Percentiles rank a stretch among this genome's conserved stretches.
These are phyloP conservation scores for Lathyrus aphaca DNA, from an alignment of 306 rosid species.

Conservation along the genomic window DNA sequence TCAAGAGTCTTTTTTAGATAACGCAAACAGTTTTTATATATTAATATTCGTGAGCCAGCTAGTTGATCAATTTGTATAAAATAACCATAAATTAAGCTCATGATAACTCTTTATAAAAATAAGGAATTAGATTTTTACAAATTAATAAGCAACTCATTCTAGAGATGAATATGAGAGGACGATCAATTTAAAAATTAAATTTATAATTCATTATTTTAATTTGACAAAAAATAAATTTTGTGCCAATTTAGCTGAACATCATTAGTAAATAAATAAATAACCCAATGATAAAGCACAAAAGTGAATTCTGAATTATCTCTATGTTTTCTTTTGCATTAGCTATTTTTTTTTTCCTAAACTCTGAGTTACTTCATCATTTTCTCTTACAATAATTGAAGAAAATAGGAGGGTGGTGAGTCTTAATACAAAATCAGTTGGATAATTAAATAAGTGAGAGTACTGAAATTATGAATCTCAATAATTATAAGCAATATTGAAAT, in stretches of 20 bases:
- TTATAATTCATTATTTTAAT: neutral
- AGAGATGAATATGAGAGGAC: neutral
- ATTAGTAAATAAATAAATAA: too few species aligned
- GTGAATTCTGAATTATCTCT: neutral
- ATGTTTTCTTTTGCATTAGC: neutral
- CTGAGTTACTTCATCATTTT: neutral
- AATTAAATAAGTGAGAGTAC: neutral
- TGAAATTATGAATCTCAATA: neutral
- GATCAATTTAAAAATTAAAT: conserved; percentile 1
- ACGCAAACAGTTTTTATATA: neutral
- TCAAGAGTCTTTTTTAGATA: neutral
- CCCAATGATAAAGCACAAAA: too few species aligned
- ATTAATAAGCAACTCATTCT: conserved; percentile 1
- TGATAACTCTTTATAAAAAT: neutral
- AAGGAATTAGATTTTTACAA: neutral
- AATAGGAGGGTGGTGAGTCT: neutral
- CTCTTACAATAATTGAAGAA: neutral
- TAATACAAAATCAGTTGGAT: neutral
- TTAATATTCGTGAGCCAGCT: neutral
- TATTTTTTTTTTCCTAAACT: neutral
- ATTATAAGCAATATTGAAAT: neutral
- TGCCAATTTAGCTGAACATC: too few species aligned
- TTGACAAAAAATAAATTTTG: too few species aligned
- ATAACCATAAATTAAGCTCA: neutral
- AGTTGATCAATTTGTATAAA: neutral